A percentile compares a stretch with the other conserved stretches of the same genome.
Evolutionary conservation across 1,284 basidiomycete genomes (phyloP).

Genomic region (Moniliophthora roreri): DNA sequence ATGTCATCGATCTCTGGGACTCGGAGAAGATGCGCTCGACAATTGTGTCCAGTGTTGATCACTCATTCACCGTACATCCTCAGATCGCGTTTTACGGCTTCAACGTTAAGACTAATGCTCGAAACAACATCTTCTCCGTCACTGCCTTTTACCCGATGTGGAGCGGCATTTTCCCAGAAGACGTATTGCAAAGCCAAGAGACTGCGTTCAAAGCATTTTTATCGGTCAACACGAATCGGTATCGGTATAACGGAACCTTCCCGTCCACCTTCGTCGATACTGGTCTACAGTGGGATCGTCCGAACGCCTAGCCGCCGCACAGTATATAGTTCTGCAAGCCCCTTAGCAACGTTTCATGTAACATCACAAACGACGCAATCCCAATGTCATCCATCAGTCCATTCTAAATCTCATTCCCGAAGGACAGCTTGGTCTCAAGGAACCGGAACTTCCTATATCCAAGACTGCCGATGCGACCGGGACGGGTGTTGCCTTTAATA

Average conservation of each 20-base stretch:
- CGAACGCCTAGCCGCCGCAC: constrained; percentile 87
- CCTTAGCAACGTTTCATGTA: constrained; percentile 70
- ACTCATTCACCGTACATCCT: neutral
- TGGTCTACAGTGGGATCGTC: constrained; percentile 84
- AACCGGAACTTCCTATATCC: constrained; percentile 70
- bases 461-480: constrained; percentile 51
- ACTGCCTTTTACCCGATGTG: constrained; percentile 87
- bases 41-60: neutral
- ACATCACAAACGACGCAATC: constrained; percentile 54
- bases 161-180: constrained; percentile 81
- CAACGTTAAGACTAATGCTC: constrained; percentile 65
- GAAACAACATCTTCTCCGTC: constrained; percentile 63
- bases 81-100: constrained; percentile 86
- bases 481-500: constrained; percentile 54
- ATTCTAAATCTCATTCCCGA: constrained; percentile 69
- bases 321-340: constrained; percentile 80
- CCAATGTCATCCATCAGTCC: constrained; percentile 51
- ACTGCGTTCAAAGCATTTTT: constrained; percentile 77
- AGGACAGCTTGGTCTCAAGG: constrained; percentile 72
- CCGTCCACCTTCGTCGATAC: constrained; percentile 75
- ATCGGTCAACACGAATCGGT: constrained; percentile 73
- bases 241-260: constrained; percentile 82
- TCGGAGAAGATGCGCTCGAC: constrained; percentile 42
- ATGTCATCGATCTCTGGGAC: constrained; percentile 91
- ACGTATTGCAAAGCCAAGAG: constrained; percentile 54